Evolutionary conservation across 768 basidiomycete species (phyloP), one percentile per base, ranked within the genome.

Genomic region (Pseudohyphozyma bogoriensis): DNA sequence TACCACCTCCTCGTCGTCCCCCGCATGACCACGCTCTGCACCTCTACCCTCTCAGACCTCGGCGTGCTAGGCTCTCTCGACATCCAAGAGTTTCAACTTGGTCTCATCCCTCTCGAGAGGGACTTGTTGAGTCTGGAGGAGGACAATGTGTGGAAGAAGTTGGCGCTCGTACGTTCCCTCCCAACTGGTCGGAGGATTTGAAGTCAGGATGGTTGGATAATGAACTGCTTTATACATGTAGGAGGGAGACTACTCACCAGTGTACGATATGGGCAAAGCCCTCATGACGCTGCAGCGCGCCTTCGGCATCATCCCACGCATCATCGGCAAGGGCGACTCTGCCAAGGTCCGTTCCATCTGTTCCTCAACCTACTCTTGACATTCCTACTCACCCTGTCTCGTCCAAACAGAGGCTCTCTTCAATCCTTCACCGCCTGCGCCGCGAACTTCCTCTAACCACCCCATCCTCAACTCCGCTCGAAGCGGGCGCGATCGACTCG

Each of bases 51-150:
- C 46, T 91, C 96, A 70, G 92, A 97, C 72, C 87, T 95, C 70
- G 95, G 93, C n/a, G 92, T 99, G 1, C 79, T 92, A 20, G 95
- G 95, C n/a, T 92, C 96, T 69, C 79, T 99, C 47, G 84, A 81
- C 11, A 81, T 97, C 33, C 82, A 83, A 24, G 81, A 88, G 32
- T 93, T 89, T 74, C 88, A 89, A 72, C 79, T 99, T 28, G 90
- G 92, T 68, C 88, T 96, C 68, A 89, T 97, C 63, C 90, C 92
- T 20, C 70, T 97, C 39, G 92, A 92, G 59, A 85, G 89, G 22
- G 95, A 99, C 73, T 83, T 96, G 59, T 76, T 97, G 35, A 95
- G 90, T 3, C 75, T 99, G 33, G 95, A 99, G 76, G 75, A 84
- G 65, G 88, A 90, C 50, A 80, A 78, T 62, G 84, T 86, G 1